phyloP scores from a whole-genome alignment of 2,329 filamentous ascomycete genomes.

The Phialophora tarda region DNA sequence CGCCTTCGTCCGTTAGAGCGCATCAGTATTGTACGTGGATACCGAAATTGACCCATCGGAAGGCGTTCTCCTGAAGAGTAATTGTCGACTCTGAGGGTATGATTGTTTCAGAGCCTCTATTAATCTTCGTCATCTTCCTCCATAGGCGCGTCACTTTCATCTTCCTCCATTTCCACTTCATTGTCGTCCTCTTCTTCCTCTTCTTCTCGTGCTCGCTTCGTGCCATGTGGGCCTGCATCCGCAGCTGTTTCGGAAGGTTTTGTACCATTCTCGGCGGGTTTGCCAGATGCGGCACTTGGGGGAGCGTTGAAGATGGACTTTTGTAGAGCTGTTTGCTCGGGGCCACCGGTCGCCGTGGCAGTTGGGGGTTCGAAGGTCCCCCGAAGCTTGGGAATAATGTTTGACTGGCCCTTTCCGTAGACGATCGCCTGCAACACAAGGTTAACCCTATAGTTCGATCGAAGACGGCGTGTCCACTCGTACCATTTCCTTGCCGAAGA shows the following conservation, averaged over 20 bases:
- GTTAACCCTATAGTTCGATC: constrained; percentile 24
- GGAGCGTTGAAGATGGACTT: constrained; percentile 78
- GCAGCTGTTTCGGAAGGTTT: constrained; percentile 59
- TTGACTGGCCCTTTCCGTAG: constrained; percentile 88
- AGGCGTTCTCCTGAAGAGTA: not conserved
- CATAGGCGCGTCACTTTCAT: constrained; percentile 72
- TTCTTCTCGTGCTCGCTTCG: constrained; percentile 74
- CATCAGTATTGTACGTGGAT: not conserved
- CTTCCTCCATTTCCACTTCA: constrained; percentile 68
- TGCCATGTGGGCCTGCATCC: constrained; percentile 61
- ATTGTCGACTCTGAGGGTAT: not conserved
- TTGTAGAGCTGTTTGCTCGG: constrained; percentile 74
- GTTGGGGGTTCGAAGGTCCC: constrained; percentile 80
- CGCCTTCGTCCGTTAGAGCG: not conserved
- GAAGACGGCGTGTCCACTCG: constrained; percentile 12
- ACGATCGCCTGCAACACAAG: constrained; percentile 72
- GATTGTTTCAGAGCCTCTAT: constrained; percentile 4
- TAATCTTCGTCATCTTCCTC: constrained; percentile 75
- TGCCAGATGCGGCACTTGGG: constrained; percentile 53
- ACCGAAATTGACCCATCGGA: not conserved
- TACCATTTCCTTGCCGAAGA: constrained; percentile 81
- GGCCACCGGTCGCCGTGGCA: constrained; percentile 56
- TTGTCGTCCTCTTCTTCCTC: constrained; percentile 62
- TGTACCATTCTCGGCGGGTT: constrained; percentile 51
- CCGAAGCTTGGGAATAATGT: constrained; percentile 87